phyloP scores from a whole-genome alignment of 1,284 basidiomycete genomes.

The Apiotrichum domesticum region DNA sequence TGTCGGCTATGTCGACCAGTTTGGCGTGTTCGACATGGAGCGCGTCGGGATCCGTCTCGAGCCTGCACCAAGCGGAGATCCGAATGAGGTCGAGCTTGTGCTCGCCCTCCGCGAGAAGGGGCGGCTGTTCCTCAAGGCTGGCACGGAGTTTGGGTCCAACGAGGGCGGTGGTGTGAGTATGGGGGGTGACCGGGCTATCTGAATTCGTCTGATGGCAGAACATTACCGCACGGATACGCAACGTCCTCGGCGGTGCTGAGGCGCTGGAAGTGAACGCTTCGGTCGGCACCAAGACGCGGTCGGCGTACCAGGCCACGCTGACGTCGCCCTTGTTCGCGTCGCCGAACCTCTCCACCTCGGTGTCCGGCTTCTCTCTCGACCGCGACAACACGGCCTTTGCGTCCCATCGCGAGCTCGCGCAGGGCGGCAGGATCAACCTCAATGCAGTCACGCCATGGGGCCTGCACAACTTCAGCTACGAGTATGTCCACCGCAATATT shows the following conservation, averaged over 20 bases:
- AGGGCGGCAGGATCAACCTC: slow-evolving; percentile 45
- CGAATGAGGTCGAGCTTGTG: slow-evolving; percentile 77
- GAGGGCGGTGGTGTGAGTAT: slow-evolving; percentile 78
- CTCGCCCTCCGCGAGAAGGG: slow-evolving; percentile 72
- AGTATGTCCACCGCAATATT: slow-evolving; percentile 69
- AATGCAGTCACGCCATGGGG: slow-evolving; percentile 50
- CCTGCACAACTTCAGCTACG: slow-evolving; percentile 71
- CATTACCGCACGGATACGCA: slow-evolving; percentile 70
- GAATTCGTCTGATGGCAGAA: slow-evolving; percentile 50
- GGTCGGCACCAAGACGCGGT: slow-evolving; percentile 80
- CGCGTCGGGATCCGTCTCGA: slow-evolving; percentile 57
- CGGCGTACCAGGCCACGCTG: slow-evolving; percentile 57
- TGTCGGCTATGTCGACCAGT: slow-evolving; percentile 58
- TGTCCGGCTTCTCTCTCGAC: slow-evolving; percentile 47
- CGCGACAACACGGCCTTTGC: slow-evolving; percentile 50
- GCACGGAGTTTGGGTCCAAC: slow-evolving; percentile 89
- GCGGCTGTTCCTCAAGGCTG: slow-evolving; percentile 72
- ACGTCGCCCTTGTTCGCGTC: slow-evolving; percentile 43
- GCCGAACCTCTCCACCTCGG: slow-evolving; percentile 38
- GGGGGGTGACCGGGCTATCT: not conserved
- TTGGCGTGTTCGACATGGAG: slow-evolving; percentile 72
- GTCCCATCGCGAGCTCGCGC: slow-evolving; percentile 47
- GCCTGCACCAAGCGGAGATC: slow-evolving; percentile 56
- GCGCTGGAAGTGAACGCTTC: slow-evolving; percentile 75
- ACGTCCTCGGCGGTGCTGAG: slow-evolving; percentile 89